phyloP scores from a whole-genome alignment of 1,139 yeast genomes.

The Candida neerlandica region DNA sequence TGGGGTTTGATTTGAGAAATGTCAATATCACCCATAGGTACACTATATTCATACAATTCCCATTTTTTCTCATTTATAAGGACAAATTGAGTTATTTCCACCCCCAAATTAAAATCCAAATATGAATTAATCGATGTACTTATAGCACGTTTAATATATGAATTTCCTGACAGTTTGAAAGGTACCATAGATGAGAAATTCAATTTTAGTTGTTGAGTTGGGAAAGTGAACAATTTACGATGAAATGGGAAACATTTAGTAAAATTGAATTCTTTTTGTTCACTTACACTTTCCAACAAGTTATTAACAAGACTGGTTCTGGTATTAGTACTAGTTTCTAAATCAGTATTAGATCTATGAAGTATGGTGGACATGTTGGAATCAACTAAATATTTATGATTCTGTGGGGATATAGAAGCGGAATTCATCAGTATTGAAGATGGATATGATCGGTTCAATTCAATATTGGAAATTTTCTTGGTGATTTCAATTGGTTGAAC shows the following conservation, averaged over 20 bases:
- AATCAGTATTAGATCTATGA: constrained; percentile 4
- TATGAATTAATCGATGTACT: constrained; percentile 63
- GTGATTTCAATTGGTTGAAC: constrained; percentile 20
- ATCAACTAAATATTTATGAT: constrained; percentile 7
- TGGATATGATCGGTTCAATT: constrained; percentile 4
- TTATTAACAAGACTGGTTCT: constrained; percentile 23
- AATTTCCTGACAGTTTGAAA: constrained; percentile 33
- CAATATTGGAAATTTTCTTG: constrained; percentile 5
- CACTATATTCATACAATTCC: constrained; percentile 62
- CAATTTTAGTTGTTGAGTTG: constrained; percentile 61
- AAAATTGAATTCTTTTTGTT: constrained; percentile 63
- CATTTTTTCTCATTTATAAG: constrained; percentile 68
- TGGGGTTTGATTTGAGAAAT: constrained; percentile 44
- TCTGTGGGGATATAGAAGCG: constrained; percentile 20
- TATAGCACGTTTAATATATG: constrained; percentile 47
- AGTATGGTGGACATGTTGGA: neutral
- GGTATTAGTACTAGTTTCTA: neutral
- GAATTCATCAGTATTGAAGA: constrained; percentile 11
- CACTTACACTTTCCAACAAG: constrained; percentile 31
- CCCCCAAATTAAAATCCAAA: constrained; percentile 32
- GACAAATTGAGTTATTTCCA: constrained; percentile 62
- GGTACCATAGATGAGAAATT: constrained; percentile 33
- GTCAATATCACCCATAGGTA: constrained; percentile 18
- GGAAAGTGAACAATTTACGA: constrained; percentile 64
- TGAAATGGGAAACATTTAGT: constrained; percentile 83